Percentiles rank a stretch among this genome's conserved stretches.
phyloP scores from a whole-genome alignment of 176 grass and related monocot species.

The Aegilops speltoides region DNA sequence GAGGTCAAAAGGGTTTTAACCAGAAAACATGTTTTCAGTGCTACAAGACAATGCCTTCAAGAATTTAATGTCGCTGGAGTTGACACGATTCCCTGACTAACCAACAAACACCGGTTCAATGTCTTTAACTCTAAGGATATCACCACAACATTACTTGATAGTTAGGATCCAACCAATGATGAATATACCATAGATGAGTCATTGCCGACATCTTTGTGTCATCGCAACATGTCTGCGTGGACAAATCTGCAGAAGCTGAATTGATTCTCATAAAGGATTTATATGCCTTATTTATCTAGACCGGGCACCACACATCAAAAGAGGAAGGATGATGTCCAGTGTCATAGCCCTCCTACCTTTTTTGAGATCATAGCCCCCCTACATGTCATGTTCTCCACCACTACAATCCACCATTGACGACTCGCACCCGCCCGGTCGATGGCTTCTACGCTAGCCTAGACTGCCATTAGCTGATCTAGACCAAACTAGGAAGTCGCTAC shows the following conservation, averaged over 20 bases:
- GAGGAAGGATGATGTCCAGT: neutral
- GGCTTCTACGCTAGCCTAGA: neutral
- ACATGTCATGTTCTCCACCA: neutral
- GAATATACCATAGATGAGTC: neutral
- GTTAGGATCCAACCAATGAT: neutral
- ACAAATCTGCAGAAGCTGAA: neutral
- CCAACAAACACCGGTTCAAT: neutral
- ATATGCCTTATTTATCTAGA: neutral
- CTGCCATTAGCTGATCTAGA: neutral
- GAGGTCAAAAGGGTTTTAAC: too few species aligned
- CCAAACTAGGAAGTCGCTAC: neutral
- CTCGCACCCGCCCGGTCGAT: neutral
- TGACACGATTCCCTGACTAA: neutral
- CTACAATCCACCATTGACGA: too few species aligned
- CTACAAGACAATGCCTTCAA: neutral
- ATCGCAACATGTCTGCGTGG: neutral
- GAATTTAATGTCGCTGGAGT: neutral
- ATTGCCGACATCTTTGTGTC: neutral
- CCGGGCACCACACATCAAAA: neutral
- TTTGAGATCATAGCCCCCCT: neutral
- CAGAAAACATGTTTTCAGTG: too few species aligned
- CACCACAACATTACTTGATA: neutral
- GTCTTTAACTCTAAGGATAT: neutral
- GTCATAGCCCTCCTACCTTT: neutral
- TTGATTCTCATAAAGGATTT: neutral